Percentiles rank a stretch among this genome's conserved stretches.
Conservation (phyloP, 176 grass and related monocot genomes). For the Carex littledalei region DNA sequence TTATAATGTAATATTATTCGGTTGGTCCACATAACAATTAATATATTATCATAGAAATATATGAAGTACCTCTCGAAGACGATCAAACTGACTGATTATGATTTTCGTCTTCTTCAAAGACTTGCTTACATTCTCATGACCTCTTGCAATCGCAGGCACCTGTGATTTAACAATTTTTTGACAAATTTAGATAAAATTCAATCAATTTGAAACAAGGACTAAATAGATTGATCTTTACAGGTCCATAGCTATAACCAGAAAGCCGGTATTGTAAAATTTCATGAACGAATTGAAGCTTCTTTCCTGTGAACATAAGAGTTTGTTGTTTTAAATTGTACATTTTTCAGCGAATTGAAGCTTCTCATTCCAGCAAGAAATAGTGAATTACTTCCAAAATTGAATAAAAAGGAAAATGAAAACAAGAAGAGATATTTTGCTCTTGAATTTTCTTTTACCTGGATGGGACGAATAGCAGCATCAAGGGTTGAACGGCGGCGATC, state of each 20-base stretch:
- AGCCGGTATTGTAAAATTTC: background rate
- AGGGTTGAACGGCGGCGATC: conserved; percentile 34
- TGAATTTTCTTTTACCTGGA: conserved; percentile 19
- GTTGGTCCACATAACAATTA: background rate
- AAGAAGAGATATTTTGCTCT: background rate
- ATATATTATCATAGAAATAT: background rate
- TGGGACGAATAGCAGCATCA: conserved; percentile 31
- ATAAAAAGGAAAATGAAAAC: background rate
- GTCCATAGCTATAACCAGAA: background rate
- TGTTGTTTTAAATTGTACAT: too few species aligned
- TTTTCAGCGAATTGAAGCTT: background rate
- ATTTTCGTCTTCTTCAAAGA: background rate
- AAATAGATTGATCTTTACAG: background rate
- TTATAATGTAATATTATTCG: background rate
- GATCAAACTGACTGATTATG: conserved; percentile 2
- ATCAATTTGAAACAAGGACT: background rate
- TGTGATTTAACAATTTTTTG: background rate
- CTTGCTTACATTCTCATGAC: conserved; percentile 8
- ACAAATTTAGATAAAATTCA: background rate
- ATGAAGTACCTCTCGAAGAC: conserved; percentile 2
- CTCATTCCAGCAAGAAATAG: background rate
- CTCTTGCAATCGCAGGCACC: background rate
- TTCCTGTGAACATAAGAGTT: background rate
- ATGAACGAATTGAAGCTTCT: background rate
- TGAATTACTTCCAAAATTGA: background rate